Conservation (phyloP, 257 asterid species). For the Solanum neorickii region DNA sequence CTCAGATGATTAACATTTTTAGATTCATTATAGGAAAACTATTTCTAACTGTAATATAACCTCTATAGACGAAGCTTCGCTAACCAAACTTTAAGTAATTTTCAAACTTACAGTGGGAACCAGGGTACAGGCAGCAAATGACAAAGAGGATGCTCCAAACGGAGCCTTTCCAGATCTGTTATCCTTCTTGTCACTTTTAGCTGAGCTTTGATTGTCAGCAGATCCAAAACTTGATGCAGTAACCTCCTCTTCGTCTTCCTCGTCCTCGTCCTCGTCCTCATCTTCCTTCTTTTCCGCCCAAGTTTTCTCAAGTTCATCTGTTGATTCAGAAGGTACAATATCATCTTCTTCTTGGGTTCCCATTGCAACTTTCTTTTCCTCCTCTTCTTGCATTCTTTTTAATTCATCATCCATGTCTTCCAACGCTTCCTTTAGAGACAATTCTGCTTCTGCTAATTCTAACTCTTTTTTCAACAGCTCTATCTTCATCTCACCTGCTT, state of each 20-base stretch:
- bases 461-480: slow-evolving; percentile 43
- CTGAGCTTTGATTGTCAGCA: slow-evolving; percentile 26
- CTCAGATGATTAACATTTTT: background rate
- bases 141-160: slow-evolving; percentile 73
- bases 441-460: slow-evolving; percentile 64
- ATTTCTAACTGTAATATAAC: background rate
- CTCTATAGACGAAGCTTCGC: background rate
- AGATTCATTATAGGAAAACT: background rate
- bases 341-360: slow-evolving; percentile 35
- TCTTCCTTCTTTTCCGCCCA: slow-evolving; percentile 34
- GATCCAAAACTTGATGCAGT: slow-evolving; percentile 76
- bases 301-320: slow-evolving; percentile 14
- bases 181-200: slow-evolving; percentile 28
- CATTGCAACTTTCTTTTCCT: slow-evolving; percentile 48
- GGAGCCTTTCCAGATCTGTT: slow-evolving; percentile 50
- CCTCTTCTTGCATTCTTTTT: slow-evolving; percentile 63
- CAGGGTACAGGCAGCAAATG: slow-evolving; percentile 40
- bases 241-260: slow-evolving; percentile 35
- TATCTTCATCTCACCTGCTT: slow-evolving; percentile 32
- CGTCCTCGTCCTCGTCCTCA: slow-evolving; percentile 27
- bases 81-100: background rate
- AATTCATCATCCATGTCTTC: slow-evolving; percentile 66
- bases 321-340: slow-evolving; percentile 22
- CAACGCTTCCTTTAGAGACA: slow-evolving; percentile 58
- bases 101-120: slow-evolving; percentile 39